Conservation (phyloP, 495 filamentous ascomycete species). For the Peziza echinospora region DNA sequence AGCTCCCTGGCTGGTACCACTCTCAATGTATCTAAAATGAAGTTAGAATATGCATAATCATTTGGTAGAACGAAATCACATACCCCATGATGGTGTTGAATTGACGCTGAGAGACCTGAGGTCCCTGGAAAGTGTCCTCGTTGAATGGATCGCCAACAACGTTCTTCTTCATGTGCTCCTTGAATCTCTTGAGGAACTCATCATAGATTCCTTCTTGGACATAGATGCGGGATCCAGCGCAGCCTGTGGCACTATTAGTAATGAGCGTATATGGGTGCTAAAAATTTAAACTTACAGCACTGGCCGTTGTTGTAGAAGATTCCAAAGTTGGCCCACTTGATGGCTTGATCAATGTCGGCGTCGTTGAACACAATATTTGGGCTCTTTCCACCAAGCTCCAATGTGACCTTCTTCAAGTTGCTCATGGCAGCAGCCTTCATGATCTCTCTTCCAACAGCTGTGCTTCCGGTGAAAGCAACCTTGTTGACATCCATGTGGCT, state of each 20-base stretch:
- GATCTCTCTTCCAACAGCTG: constrained; percentile 69
- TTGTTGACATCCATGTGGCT: constrained; percentile 97
- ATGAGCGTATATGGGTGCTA: background rate
- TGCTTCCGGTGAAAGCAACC: constrained; percentile 94
- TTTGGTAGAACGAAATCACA: background rate
- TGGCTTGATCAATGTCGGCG: constrained; percentile 85
- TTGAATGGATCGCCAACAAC: constrained; percentile 84
- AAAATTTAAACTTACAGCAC: constrained; percentile 33
- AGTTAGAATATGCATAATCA: background rate
- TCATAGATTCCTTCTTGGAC: constrained; percentile 94
- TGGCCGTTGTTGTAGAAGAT: constrained; percentile 99
- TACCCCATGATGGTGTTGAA: constrained; percentile 87
- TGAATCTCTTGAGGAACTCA: constrained; percentile 76
- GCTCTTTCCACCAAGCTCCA: constrained; percentile 94
- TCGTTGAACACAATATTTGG: constrained; percentile 96
- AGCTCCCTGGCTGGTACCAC: constrained; percentile 71
- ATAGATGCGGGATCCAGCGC: constrained; percentile 84
- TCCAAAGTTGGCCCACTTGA: constrained; percentile 96
- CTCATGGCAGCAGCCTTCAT: constrained; percentile 89
- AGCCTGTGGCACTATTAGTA: constrained; percentile 22
- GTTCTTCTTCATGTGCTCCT: constrained; percentile 62
- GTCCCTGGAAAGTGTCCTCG: constrained; percentile 81
- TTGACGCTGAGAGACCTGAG: constrained; percentile 84
- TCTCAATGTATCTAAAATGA: constrained; percentile 46
- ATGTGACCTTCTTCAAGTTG: constrained; percentile 98